Conservation (phyloP, 345 rosid genomes). For the Microthlaspi erraticum region DNA sequence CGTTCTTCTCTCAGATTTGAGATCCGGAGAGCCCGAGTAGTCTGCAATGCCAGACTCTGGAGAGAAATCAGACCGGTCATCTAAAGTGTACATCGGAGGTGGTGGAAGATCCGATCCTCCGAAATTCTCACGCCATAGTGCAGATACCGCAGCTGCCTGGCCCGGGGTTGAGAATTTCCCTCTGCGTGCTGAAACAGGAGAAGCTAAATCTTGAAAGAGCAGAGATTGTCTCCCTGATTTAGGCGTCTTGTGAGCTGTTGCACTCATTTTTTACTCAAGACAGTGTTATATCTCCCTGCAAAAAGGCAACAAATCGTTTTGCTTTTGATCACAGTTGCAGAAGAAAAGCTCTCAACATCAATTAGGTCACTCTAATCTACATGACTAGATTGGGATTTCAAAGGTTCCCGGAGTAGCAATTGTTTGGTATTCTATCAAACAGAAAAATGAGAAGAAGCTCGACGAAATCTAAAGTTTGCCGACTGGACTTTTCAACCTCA, state of each 20-base stretch:
- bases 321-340: neutral
- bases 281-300: constrained; percentile 30
- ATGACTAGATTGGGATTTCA: too few relatives aligned
- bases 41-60: constrained; percentile 87
- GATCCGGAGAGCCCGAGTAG: constrained; percentile 72
- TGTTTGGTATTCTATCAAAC: neutral
- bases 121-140: constrained; percentile 94
- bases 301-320: constrained; percentile 10
- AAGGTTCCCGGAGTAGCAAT: neutral
- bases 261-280: constrained; percentile 56
- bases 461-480: neutral
- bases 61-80: constrained; percentile 88
- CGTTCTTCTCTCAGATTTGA: constrained; percentile 64
- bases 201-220: constrained; percentile 86
- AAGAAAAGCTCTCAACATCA: constrained; percentile 20
- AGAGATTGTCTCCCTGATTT: constrained; percentile 81
- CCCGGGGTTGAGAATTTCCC: constrained; percentile 83
- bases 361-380: neutral
- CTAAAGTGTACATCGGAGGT: constrained; percentile 86
- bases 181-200: constrained; percentile 78
- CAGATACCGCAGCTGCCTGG: constrained; percentile 92
- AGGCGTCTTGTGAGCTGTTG: constrained; percentile 67
- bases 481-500: neutral
- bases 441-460: neutral
- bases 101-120: constrained; percentile 95